Percentiles rank a stretch among this genome's conserved stretches.
phyloP scores from a whole-genome alignment of 495 filamentous ascomycete genomes.

The Penicillium soppii region DNA sequence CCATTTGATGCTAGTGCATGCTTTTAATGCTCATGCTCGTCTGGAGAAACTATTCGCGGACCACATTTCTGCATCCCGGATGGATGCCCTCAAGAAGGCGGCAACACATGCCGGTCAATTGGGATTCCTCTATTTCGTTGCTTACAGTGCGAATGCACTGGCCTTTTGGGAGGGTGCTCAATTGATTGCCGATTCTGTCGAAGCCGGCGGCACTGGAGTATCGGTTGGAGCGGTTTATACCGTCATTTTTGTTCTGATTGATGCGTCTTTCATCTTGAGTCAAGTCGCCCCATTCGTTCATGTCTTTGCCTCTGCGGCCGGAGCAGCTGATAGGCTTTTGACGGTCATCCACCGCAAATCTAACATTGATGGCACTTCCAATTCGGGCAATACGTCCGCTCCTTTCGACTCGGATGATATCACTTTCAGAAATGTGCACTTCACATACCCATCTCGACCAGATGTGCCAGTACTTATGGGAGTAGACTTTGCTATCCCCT shows the following conservation, averaged over 20 bases:
- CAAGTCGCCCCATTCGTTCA: slow-evolving; percentile 64
- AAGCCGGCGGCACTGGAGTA: slow-evolving; percentile 27
- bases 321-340: slow-evolving; percentile 49
- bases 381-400: slow-evolving; percentile 30
- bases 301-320: slow-evolving; percentile 57
- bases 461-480: slow-evolving; percentile 51
- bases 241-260: slow-evolving; percentile 62
- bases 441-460: slow-evolving; percentile 61
- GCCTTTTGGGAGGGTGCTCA: slow-evolving; percentile 65
- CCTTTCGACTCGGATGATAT: slow-evolving; percentile 36
- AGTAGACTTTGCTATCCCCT: slow-evolving; percentile 51
- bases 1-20: slow-evolving; percentile 47
- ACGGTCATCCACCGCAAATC: slow-evolving; percentile 52
- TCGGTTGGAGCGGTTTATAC: slow-evolving; percentile 61
- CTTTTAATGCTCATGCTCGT: slow-evolving; percentile 41
- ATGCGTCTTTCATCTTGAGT: slow-evolving; percentile 61
- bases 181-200: slow-evolving; percentile 51
- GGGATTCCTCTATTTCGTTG: slow-evolving; percentile 63
- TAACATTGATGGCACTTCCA: slow-evolving; percentile 47
- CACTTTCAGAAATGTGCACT: slow-evolving; percentile 52
- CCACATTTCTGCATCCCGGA: slow-evolving; percentile 42
- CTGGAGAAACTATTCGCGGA: slow-evolving; percentile 51
- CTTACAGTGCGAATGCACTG: slow-evolving; percentile 60
- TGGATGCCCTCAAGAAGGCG: slow-evolving; percentile 58
- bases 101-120: slow-evolving; percentile 53